phyloP scores from a whole-genome alignment of 805 yeast species.

The Yamadazyma insecticola region DNA sequence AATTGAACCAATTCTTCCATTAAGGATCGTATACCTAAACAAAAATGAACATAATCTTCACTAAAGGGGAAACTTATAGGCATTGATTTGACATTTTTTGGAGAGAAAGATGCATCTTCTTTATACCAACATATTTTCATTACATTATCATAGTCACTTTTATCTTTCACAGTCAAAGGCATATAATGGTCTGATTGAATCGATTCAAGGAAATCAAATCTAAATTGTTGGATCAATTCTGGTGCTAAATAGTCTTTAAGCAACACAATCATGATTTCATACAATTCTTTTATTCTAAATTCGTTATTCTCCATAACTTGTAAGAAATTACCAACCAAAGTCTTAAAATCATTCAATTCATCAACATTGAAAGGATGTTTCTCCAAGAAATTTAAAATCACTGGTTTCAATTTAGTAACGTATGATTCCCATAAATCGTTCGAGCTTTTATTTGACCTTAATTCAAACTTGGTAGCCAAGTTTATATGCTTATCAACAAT shows the following conservation, averaged over 20 bases:
- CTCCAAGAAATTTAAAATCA: conserved; percentile 44
- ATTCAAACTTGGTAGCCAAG: conserved; percentile 55
- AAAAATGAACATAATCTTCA: conserved; percentile 80
- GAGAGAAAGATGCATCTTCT: conserved; percentile 45
- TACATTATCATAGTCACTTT: conserved; percentile 57
- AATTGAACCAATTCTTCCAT: conserved; percentile 63
- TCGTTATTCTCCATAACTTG: conserved; percentile 74
- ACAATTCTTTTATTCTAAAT: conserved; percentile 54
- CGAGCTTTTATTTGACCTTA: conserved; percentile 58
- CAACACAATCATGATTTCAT: conserved; percentile 54
- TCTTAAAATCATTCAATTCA: conserved; percentile 52
- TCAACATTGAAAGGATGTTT: conserved; percentile 36
- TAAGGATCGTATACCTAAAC: conserved; percentile 66
- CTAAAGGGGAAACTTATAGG: conserved; percentile 74
- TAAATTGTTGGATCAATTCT: conserved; percentile 50
- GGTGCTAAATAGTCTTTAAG: conserved; percentile 59
- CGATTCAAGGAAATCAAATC: conserved; percentile 53
- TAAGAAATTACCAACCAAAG: conserved; percentile 61
- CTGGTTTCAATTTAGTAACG: conserved; percentile 53
- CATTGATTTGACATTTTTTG: conserved; percentile 45
- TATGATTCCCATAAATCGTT: conserved; percentile 76
- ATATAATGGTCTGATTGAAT: conserved; percentile 81
- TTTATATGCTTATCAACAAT: conserved; percentile 69
- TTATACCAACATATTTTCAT: conserved; percentile 67
- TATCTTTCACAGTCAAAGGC: conserved; percentile 71